Evolutionary conservation across 257 asterid genomes (phyloP).

Genomic region (Nicotiana obtusifolia): DNA sequence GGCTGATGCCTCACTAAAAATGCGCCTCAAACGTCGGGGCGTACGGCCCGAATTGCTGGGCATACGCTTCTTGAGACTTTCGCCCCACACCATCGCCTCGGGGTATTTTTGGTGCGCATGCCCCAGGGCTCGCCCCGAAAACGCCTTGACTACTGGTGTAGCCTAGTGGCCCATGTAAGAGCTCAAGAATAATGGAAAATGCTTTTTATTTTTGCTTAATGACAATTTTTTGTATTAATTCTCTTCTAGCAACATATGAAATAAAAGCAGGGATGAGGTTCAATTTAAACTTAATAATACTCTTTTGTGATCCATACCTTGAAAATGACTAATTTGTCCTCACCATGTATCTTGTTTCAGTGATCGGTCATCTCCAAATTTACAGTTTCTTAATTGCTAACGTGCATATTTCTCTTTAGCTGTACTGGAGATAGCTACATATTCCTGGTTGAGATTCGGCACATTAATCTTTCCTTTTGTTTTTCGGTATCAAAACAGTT

Average conservation of each 20-base stretch:
- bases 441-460: neutral
- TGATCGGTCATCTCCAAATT: neutral
- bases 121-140: too few species aligned
- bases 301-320: neutral
- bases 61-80: too few species aligned
- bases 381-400: neutral
- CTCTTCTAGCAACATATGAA: neutral
- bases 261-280: neutral
- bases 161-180: neutral
- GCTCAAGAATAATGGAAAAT: neutral
- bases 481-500: constrained; percentile 36
- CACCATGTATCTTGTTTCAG: neutral
- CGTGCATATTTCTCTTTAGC: neutral
- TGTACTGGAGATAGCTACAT: neutral
- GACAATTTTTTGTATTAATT: neutral
- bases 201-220: neutral
- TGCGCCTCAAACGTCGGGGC: too few species aligned
- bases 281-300: neutral
- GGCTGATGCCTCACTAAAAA: too few species aligned
- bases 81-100: too few species aligned
- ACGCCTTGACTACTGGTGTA: neutral
- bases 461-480: neutral
- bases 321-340: neutral
- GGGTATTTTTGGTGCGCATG: too few species aligned
- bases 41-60: too few species aligned